Evolutionary conservation across 2,329 filamentous ascomycete genomes (phyloP), one percentile per base, ranked within the genome.

Genomic region (Didymella keratinophila): DNA sequence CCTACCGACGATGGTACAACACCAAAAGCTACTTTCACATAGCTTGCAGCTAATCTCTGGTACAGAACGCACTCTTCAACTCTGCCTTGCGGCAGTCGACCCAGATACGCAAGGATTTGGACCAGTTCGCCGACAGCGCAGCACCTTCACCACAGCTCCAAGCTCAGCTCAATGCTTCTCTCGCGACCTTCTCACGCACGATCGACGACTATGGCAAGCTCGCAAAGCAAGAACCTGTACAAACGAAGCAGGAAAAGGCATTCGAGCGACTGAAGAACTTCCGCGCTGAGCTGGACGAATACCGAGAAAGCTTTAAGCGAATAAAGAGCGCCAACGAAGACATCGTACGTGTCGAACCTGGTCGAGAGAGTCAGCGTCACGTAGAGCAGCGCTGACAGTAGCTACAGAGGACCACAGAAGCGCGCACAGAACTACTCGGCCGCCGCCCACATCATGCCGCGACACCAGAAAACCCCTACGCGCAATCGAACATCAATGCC

Each of bases 391-490:
- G 9, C 60, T 69, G 18, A 70, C 54, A 27, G 11, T 4, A 2
- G 9, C 5, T 45, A 18, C 41, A 84, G 81, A 80, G 83, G 81
- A 81, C 83, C 49, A 84, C 86, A 51, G 85, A 90, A 67, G 91
- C 93, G 73, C 86, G 92, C 47, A 85, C 85, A 62, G 95, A 98
- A 77, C 84, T 99, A 25, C 84, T 98, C 0, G 94, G 93, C 25
- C 85, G 95, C 50, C 84, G 95, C 45, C 92, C 93, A 1, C 94
- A 95, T 66, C 82, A 86, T 71, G 86, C 87, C 37, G 80, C 88
- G n/a, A 90, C 90, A 1, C 94, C 95, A 1, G 95, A 98, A 77
- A 98, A 98, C 71, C 95, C 95, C 0, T 98, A 98, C 75, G 56
- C 56, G 8, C 56, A 54, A 23, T 87, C 92, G 32, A 60, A 72